These are phyloP conservation scores for Cryoendolithus antarcticus DNA, from an alignment of 2,329 filamentous ascomycete species.

Conservation along the genomic window DNA sequence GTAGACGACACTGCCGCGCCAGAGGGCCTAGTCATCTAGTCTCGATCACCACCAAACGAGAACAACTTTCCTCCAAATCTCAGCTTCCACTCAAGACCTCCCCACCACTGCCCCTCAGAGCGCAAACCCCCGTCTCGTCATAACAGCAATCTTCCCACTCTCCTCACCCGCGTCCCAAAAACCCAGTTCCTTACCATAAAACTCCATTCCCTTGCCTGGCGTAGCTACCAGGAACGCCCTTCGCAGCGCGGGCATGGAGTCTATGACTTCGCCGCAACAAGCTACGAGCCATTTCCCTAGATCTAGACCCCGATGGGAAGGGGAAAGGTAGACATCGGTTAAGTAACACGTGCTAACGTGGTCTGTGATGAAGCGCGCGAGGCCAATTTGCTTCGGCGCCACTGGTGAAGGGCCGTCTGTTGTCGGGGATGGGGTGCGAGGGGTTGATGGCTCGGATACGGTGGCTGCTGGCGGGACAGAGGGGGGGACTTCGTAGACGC, in stretches of 20 bases:
- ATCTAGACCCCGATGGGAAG: slow-evolving; percentile 10
- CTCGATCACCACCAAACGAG: neutral
- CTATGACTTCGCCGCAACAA: slow-evolving; percentile 12
- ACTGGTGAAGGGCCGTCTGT: slow-evolving; percentile 3
- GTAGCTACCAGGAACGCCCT: slow-evolving; percentile 12
- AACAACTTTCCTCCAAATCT: too few relatives aligned
- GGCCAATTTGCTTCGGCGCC: slow-evolving; percentile 12
- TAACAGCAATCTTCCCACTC: too few relatives aligned
- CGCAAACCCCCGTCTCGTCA: too few relatives aligned
- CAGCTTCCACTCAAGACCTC: too few relatives aligned
- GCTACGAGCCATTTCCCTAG: slow-evolving; percentile 15
- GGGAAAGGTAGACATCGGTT: slow-evolving; percentile 16
- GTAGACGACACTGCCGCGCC: slow-evolving; percentile 10
- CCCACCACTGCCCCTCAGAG: too few relatives aligned
- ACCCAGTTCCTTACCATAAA: slow-evolving; percentile 13
- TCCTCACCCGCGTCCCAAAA: slow-evolving; percentile 7
- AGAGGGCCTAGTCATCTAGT: slow-evolving; percentile 12
- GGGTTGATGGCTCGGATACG: slow-evolving; percentile 11
- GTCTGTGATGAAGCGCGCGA: slow-evolving; percentile 18
- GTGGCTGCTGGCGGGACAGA: slow-evolving; percentile 3
- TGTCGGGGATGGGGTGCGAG: slow-evolving; percentile 14
- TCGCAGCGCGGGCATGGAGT: slow-evolving; percentile 11
- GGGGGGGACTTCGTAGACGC: slow-evolving; percentile 13
- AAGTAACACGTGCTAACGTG: slow-evolving; percentile 16
- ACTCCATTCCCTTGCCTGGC: slow-evolving; percentile 8